Evolutionary conservation across 2,329 filamentous ascomycete species (phyloP), one percentile per base, ranked within the genome.

Genomic region (Conoideocrella luteorostrata): DNA sequence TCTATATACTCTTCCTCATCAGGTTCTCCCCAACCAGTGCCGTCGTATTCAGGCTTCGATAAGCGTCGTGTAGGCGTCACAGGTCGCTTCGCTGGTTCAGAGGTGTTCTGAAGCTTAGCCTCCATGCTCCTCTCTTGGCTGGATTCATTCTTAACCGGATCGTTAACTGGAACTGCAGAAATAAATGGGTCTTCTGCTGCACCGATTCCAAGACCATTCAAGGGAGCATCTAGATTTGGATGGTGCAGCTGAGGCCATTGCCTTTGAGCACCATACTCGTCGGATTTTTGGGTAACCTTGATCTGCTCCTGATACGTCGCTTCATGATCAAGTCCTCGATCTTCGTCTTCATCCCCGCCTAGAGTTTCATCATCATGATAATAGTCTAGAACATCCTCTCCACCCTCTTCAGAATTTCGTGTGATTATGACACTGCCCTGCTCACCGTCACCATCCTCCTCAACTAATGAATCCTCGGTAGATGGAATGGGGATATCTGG

Each of bases 401-500:
- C 74, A 22, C 77, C 71, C 36, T 82, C 75, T 20, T 83, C 77
- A 22, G 72, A 69, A 56, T 84, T 74, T 32, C 80, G 71, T 53
- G 84, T 87, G 56, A 90, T 81, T 38, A 84, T 73, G 42, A 84
- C 74, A 46, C 80, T 82, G 21, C 70, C 75, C 33, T 75, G 72
- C 20, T 70, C 70, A 30, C 74, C 66, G 21, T 71, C 65, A 3
- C 70, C 64, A 11, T 72, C 61, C 7, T 80, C 76, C n/a, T 76
- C 72, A 33, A 80, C 60, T 30, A 79, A 69, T 2, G 75, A 78
- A 51, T 81, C 81, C 64, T 96, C 91, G 12, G 88, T 84, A 28
- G 88, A 94, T 17, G 88, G 90, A 53, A 96, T 88, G 0, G 91
- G 87, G 32, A 93, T 78, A 61, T 97, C 91, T 6, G 91, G 91